Percentiles rank a stretch among this genome's conserved stretches.
phyloP scores from a whole-genome alignment of 345 rosid genomes.

The Gossypium bickii region DNA sequence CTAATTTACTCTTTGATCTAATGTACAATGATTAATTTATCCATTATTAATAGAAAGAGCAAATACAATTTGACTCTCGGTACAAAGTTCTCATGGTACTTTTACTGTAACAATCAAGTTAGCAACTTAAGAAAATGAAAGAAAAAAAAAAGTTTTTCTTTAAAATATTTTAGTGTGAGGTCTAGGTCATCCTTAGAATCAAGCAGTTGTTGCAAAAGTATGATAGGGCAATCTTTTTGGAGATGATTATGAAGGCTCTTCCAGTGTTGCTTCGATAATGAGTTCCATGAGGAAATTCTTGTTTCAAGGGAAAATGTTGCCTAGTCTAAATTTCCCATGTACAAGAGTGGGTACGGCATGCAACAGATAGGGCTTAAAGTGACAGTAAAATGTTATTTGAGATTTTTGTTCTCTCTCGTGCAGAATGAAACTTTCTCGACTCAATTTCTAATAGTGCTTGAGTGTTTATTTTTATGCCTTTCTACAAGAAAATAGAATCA shows the following conservation, averaged over 20 bases:
- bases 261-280: conserved; percentile 54
- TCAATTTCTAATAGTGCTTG: too few species aligned
- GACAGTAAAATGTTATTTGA: too few species aligned
- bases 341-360: not conserved
- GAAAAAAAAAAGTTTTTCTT: not conserved
- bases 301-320: not conserved
- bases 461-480: too few species aligned
- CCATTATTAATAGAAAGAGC: too few species aligned
- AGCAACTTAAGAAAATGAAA: not conserved
- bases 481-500: too few species aligned
- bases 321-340: not conserved
- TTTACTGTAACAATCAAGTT: not conserved
- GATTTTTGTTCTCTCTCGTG: too few species aligned
- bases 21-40: too few species aligned
- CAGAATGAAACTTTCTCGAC: too few species aligned
- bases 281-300: conserved; percentile 20
- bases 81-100: too few species aligned
- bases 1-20: too few species aligned
- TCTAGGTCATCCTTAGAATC: conserved; percentile 47
- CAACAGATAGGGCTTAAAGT: not conserved
- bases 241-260: conserved; percentile 39
- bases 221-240: not conserved
- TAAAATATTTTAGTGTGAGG: conserved; percentile 33
- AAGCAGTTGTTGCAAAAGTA: conserved; percentile 39
- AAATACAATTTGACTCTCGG: rapidly evolving